Evolutionary conservation across 805 yeast genomes (phyloP).

Genomic region (Maudiozyma saulgeensis): DNA sequence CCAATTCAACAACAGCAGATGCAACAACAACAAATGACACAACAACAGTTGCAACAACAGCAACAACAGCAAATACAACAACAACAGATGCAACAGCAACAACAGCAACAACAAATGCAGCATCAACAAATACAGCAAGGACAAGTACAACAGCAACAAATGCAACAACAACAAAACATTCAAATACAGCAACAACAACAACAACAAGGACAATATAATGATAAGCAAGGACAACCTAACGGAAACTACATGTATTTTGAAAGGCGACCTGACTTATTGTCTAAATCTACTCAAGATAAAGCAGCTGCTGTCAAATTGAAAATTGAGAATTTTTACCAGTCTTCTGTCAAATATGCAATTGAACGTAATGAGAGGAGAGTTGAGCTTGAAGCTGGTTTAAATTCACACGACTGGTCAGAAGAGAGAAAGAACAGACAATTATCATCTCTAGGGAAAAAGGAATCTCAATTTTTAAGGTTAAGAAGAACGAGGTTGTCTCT

Average conservation of each 20-base stretch:
- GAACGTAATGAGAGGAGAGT: conserved; percentile 91
- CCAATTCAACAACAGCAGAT: conserved; percentile 9
- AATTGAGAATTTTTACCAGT: conserved; percentile 75
- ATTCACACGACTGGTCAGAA: conserved; percentile 63
- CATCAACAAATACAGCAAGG: background rate
- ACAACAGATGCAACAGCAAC: conserved; percentile 9
- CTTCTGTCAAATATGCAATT: conserved; percentile 82
- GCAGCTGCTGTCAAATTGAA: conserved; percentile 77
- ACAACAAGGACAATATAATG: conserved; percentile 4
- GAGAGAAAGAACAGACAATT: conserved; percentile 80
- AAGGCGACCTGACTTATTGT: conserved; percentile 70
- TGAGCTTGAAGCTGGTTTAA: conserved; percentile 65
- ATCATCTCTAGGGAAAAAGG: conserved; percentile 76
- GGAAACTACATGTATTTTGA: conserved; percentile 60
- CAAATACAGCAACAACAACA: conserved; percentile 11
- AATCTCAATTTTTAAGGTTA: conserved; percentile 74
- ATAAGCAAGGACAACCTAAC: background rate
- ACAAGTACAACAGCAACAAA: conserved; percentile 4
- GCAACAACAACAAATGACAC: conserved; percentile 6
- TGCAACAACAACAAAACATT: conserved; percentile 18
- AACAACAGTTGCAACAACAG: conserved; percentile 23
- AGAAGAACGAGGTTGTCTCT: conserved; percentile 75
- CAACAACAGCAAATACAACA: conserved; percentile 17
- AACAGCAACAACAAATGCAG: conserved; percentile 23
- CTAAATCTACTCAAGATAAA: conserved; percentile 68